Conservation (phyloP, 2,329 filamentous ascomycete genomes). For the Aureobasidium sp. region DNA sequence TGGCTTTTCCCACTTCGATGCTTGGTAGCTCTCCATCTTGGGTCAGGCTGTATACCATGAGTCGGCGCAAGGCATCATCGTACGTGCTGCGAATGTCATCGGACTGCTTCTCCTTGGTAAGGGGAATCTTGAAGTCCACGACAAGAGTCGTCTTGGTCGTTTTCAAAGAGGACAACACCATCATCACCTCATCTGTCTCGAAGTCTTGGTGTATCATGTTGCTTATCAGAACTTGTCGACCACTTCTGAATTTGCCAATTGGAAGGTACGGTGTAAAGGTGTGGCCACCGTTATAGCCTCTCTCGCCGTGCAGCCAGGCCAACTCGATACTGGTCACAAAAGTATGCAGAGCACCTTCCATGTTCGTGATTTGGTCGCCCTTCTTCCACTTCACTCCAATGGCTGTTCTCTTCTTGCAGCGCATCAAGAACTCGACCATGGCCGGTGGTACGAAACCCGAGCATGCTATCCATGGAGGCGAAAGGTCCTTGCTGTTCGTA, state of each 20-base stretch:
- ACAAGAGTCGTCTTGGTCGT: neutral
- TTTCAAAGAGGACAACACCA: neutral
- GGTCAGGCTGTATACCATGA: neutral
- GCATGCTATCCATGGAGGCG: constrained; percentile 7
- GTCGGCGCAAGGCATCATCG: neutral
- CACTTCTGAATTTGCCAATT: neutral
- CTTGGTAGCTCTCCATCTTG: neutral
- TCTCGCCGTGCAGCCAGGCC: constrained; percentile 2
- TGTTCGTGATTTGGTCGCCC: constrained; percentile 13
- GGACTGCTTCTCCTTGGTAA: neutral
- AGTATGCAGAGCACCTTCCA: constrained; percentile 12
- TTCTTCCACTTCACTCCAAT: neutral
- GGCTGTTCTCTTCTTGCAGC: neutral
- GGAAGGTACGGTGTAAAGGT: neutral
- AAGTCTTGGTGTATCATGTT: constrained; percentile 13
- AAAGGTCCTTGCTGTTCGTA: neutral
- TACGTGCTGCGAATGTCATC: neutral
- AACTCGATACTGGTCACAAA: constrained; percentile 9
- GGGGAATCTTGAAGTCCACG: neutral
- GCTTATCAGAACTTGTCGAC: constrained; percentile 4
- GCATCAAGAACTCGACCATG: constrained; percentile 1
- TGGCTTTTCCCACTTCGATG: neutral
- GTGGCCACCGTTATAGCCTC: neutral
- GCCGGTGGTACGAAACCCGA: neutral
- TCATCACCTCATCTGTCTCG: constrained; percentile 1